A percentile compares a stretch with the other conserved stretches of the same genome.
Evolutionary conservation across 2,329 filamentous ascomycete genomes (phyloP).

Genomic region (Sporothrix mexicana): DNA sequence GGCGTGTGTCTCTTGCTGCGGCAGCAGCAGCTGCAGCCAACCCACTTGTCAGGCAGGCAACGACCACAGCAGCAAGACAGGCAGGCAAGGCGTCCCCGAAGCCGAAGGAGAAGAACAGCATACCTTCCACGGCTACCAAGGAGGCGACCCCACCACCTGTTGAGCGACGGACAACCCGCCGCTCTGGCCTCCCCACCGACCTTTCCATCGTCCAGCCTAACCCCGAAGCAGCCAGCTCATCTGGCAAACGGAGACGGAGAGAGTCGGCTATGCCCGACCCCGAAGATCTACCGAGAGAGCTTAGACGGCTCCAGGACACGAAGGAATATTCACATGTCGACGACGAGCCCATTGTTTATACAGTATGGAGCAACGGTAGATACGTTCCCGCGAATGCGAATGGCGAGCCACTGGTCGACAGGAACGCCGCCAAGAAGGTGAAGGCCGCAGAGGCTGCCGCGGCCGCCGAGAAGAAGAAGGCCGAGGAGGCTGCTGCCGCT

Average conservation of each 20-base stretch:
- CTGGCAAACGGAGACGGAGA: slow-evolving; percentile 66
- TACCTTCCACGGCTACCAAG: not conserved
- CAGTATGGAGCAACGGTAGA: slow-evolving; percentile 70
- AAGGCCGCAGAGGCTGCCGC: slow-evolving; percentile 39
- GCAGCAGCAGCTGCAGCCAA: not conserved
- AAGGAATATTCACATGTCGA: slow-evolving; percentile 67
- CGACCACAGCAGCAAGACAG: not conserved
- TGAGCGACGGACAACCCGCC: slow-evolving; percentile 52
- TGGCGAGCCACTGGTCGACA: slow-evolving; percentile 46
- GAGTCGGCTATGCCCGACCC: slow-evolving; percentile 44
- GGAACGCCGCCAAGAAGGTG: slow-evolving; percentile 40
- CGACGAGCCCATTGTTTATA: slow-evolving; percentile 61
- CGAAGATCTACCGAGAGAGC: slow-evolving; percentile 52
- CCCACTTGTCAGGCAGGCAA: slow-evolving; percentile 2
- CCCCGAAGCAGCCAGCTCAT: slow-evolving; percentile 40
- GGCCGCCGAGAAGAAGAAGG: slow-evolving; percentile 40
- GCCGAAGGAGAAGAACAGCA: not conserved
- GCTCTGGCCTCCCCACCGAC: slow-evolving; percentile 51
- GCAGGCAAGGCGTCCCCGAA: slow-evolving; percentile 12
- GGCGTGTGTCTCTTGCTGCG: slow-evolving; percentile 16
- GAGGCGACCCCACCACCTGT: not conserved
- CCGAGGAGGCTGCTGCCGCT: slow-evolving; percentile 39
- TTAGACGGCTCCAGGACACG: slow-evolving; percentile 65
- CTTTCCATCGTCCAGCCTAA: slow-evolving; percentile 52
- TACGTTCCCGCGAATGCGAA: slow-evolving; percentile 53